phyloP scores from a whole-genome alignment of 140 eudicot genomes.

The Oenanthe javanica region DNA sequence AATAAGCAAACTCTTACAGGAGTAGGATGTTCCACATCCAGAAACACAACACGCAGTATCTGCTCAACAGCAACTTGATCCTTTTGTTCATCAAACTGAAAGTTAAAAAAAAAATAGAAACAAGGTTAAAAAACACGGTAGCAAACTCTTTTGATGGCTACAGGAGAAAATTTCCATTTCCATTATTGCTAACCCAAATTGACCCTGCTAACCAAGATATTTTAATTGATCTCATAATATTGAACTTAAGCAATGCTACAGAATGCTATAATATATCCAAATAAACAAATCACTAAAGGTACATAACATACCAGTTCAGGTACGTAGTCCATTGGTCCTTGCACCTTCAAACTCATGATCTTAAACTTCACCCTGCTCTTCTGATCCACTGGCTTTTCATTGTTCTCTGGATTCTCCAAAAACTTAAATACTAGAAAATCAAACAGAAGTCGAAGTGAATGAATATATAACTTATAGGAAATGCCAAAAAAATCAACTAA shows the following conservation, averaged over 20 bases:
- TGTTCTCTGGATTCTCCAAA: conserved; percentile 85
- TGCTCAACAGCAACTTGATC: conserved; percentile 81
- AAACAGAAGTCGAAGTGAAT: conserved; percentile 11
- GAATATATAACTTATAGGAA: not conserved
- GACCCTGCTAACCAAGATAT: not conserved
- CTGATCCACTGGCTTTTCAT: conserved; percentile 66
- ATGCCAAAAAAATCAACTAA: not conserved
- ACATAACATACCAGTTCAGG: conserved; percentile 63
- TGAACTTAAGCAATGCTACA: not conserved
- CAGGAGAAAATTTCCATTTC: too few species aligned
- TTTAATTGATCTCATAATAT: not conserved
- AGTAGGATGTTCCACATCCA: conserved; percentile 55
- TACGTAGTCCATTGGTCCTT: conserved; percentile 67
- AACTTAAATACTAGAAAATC: conserved; percentile 71
- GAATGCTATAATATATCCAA: not conserved
- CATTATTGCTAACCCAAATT: not conserved
- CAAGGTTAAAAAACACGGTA: not conserved
- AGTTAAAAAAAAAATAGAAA: not conserved
- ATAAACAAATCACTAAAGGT: not conserved
- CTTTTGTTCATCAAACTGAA: conserved; percentile 87
- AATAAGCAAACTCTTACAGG: conserved; percentile 39
- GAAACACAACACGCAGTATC: conserved; percentile 72
- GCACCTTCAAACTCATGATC: conserved; percentile 85
- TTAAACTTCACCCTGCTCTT: conserved; percentile 72
- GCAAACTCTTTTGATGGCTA: too few species aligned